Evolutionary conservation across 305 asterid genomes (phyloP), one percentile per base, ranked within the genome.

Genomic region (Solanum hybrid): DNA sequence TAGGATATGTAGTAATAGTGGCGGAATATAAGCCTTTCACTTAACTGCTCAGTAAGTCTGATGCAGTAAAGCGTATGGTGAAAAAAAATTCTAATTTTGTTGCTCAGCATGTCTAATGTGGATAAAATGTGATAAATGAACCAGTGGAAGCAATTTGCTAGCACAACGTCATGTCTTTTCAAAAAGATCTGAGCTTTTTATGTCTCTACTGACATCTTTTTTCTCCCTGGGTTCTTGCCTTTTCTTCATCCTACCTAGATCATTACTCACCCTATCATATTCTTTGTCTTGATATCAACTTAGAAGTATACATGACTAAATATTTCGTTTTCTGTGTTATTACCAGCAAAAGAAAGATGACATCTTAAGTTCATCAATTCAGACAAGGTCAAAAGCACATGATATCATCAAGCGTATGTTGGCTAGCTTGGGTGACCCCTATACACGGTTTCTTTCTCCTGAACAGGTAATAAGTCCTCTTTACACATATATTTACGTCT

Each of bases 361-460:
- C 88, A 91, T 95, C 73, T 81, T 92, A 90, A 92, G 96, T 90
- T 80, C 93, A 90, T 91, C 98, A 27, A 94, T 96, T 89, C 96
- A 92, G 91, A 92, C 98, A 65, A 94, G 95, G 92, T 92, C 98
- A 89, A 94, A 95, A 93, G 99, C 98, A 36, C 99, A 97, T 89
- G 99, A 94, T 91, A 93, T 96, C 85, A 95, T 97, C 68, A 92
- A 90, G 92, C 93, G 97, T 88, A 96, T 97, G 99, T 89, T 97
- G 93, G 95, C 96, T 83, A 95, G 95, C 92, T 91, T 97, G 92
- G 98, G 97, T 89, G 99, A 97, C 85, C 98, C 95, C 79, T 97
- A 96, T 89, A 96, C 99, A 27, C 98, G 98, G 77, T 97, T 97
- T 88, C 98, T 97, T 83, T 90, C 98, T 90, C 98, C 98, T 87